Evolutionary conservation across 2,329 filamentous ascomycete genomes (phyloP), one percentile per base, ranked within the genome.

Genomic region (Paraconiothyrium brasiliense): DNA sequence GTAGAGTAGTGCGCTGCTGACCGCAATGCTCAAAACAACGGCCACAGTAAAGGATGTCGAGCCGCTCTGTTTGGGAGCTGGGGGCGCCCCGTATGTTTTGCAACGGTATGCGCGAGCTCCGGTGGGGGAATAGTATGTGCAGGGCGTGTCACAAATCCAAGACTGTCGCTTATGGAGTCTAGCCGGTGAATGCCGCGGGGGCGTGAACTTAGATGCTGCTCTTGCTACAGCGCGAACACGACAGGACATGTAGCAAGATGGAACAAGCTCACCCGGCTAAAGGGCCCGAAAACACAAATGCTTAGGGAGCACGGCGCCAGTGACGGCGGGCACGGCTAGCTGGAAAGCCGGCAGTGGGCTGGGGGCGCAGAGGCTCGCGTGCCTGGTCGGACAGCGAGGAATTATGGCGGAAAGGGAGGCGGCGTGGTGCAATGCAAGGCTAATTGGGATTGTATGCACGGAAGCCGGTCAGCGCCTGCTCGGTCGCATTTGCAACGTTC

Each of bases 1-100:
- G 46, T 71, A 64, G 37, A 78, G 65, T 30, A 78, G 49, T 22
- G 73, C 72, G 60, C 76, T 68, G 63, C 73, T 72, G 61, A 76
- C 68, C 32, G 75, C 71, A 68, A 79, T 65, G 44, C 70, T 70
- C 57, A 76, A 54, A 24, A 76, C 66, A 50, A 77, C 50, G 13
- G 67, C 64, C 37, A 64, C 70, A 48, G 73, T 71, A 64, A 72
- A 72, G 16, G 72, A 51, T 34, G 63, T 67, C 44, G 68, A 64
- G 34, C 70, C 70, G 62, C 76, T 78, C 52, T 67, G 67, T 37
- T 66, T 68, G 48, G 60, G 55, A 34, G 54, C 16, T 43, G 22
- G 37, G n/a, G 49, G 27, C 44, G 67, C 47, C 49, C 52, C 49
- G 54, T 60, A 51, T 30, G 30, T 43, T 48, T 32, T 50, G 52